A percentile compares a stretch with the other conserved stretches of the same genome.
These are phyloP conservation scores for Aspergillus luchuensis DNA, from an alignment of 2,329 filamentous ascomycete genomes.

Conservation along the genomic window DNA sequence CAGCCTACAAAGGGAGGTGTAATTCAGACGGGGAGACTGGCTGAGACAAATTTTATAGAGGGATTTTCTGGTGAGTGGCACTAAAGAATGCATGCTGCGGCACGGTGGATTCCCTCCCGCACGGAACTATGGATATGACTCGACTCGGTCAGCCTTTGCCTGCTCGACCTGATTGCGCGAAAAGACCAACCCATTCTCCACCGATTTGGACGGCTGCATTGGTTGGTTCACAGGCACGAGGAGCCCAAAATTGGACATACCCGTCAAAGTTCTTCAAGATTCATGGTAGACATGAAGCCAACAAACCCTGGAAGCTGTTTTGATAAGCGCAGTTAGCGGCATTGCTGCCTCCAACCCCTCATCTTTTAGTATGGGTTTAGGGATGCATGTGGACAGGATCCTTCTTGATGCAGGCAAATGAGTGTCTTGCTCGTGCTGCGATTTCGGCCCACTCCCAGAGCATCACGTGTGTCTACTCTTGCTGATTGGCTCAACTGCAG, in stretches of 20 bases:
- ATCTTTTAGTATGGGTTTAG: neutral
- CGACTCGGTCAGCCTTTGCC: neutral
- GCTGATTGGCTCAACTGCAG: neutral
- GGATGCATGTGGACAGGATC: neutral
- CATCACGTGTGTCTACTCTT: neutral
- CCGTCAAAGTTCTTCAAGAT: neutral
- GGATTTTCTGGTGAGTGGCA: neutral
- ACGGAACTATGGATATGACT: constrained; percentile 1
- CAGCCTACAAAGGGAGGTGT: neutral
- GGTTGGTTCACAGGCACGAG: neutral
- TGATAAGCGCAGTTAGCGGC: neutral
- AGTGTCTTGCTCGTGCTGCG: neutral
- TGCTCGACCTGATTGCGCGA: neutral
- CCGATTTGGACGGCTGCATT: neutral
- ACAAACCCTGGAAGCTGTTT: neutral
- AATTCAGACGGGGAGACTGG: neutral
- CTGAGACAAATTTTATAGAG: constrained; percentile 4
- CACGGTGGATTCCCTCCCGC: neutral
- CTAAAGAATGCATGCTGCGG: constrained; percentile 1
- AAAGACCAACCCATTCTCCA: neutral
- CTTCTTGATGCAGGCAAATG: neutral
- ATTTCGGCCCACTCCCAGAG: neutral
- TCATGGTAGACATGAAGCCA: neutral
- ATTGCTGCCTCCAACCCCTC: neutral
- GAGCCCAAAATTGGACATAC: neutral